phyloP scores from a whole-genome alignment of 257 asterid species.

The Marsdenia floribunda region DNA sequence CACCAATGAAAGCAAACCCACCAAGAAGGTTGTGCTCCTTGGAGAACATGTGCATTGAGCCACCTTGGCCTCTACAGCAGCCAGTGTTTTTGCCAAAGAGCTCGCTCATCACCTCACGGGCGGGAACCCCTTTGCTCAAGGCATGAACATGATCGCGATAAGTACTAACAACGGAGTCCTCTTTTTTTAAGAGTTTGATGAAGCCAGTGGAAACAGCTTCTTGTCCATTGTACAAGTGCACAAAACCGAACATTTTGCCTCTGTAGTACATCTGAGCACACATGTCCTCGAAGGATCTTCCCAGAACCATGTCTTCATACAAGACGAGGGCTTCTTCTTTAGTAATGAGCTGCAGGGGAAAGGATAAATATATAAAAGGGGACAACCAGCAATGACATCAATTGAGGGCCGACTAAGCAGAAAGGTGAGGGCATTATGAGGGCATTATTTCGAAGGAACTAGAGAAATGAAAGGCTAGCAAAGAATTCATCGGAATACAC shows the following conservation, averaged over 20 bases:
- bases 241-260: conserved; percentile 98
- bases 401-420: no score
- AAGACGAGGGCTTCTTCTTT: conserved; percentile 81
- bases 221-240: conserved; percentile 93
- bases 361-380: background rate
- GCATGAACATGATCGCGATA: conserved; percentile 97
- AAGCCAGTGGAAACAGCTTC: conserved; percentile 98
- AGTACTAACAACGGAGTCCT: conserved; percentile 85
- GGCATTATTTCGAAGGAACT: background rate
- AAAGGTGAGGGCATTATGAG: background rate
- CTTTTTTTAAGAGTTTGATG: conserved; percentile 78
- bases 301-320: conserved; percentile 87
- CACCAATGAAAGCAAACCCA: conserved; percentile 95
- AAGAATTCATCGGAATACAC: no score
- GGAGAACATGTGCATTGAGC: conserved; percentile 99
- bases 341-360: conserved; percentile 54
- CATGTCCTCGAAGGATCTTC: conserved; percentile 93
- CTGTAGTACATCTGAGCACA: conserved; percentile 99
- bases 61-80: conserved; percentile 99
- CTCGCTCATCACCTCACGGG: conserved; percentile 95
- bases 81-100: conserved; percentile 97
- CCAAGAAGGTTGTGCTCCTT: conserved; percentile 93
- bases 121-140: conserved; percentile 93
- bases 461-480: background rate
- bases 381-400: background rate